These are phyloP conservation scores for Colletotrichum sp. DNA, from an alignment of 2,329 filamentous ascomycete species.

Conservation along the genomic window DNA sequence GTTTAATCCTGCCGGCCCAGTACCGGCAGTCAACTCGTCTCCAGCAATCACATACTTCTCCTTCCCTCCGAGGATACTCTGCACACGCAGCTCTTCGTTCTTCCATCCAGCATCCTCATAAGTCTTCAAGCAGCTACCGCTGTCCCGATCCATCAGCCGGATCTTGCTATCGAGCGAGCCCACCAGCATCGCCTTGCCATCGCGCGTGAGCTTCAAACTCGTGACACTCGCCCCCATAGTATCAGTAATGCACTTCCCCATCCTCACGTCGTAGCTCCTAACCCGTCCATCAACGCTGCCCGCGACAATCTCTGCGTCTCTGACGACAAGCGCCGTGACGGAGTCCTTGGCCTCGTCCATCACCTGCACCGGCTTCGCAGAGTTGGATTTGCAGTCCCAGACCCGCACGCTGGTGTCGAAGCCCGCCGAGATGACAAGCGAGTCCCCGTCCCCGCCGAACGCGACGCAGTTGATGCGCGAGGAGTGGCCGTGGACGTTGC, in stretches of 20 bases:
- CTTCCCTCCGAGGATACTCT: slow-evolving; percentile 74
- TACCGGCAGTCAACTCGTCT: slow-evolving; percentile 64
- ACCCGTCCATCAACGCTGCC: slow-evolving; percentile 87
- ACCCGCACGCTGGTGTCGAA: slow-evolving; percentile 78
- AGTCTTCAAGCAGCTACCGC: slow-evolving; percentile 74
- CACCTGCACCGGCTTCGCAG: slow-evolving; percentile 71
- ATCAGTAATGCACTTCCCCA: slow-evolving; percentile 73
- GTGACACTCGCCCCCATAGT: slow-evolving; percentile 76
- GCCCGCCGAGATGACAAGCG: slow-evolving; percentile 73
- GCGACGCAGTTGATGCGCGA: slow-evolving; percentile 78
- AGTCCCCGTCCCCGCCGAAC: slow-evolving; percentile 79
- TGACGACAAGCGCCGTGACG: slow-evolving; percentile 56
- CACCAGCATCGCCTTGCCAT: slow-evolving; percentile 77
- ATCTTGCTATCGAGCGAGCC: slow-evolving; percentile 78
- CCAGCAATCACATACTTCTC: slow-evolving; percentile 83
- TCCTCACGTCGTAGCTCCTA: slow-evolving; percentile 81
- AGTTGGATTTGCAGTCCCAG: slow-evolving; percentile 69
- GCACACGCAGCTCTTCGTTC: slow-evolving; percentile 76
- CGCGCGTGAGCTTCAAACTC: slow-evolving; percentile 71
- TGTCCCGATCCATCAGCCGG: slow-evolving; percentile 79
- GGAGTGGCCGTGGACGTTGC: slow-evolving; percentile 65
- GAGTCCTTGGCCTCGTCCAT: slow-evolving; percentile 76
- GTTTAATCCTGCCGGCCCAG: slow-evolving; percentile 26
- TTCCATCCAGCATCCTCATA: slow-evolving; percentile 64
- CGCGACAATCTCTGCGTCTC: slow-evolving; percentile 65